Percentiles rank a stretch among this genome's conserved stretches.
Conservation (phyloP, 257 asterid species). For the Solanum phureja region DNA sequence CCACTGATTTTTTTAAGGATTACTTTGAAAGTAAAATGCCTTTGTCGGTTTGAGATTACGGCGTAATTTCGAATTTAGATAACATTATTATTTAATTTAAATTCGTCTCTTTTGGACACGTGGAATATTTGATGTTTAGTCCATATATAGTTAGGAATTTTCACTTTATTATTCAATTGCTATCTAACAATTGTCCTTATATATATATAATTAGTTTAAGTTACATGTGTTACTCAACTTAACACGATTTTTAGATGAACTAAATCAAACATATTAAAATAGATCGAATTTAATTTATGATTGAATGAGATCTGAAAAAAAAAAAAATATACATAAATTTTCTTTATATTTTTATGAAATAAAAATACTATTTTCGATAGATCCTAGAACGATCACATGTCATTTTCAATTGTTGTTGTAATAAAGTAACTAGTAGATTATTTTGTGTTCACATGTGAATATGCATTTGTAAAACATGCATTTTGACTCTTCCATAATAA, state of each 20-base stretch:
- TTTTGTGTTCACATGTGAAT: not conserved
- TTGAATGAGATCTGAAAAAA: not conserved
- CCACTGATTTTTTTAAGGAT: not conserved
- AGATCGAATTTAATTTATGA: not conserved
- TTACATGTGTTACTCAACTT: not conserved
- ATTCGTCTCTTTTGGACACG: too few relatives aligned
- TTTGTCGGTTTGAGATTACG: not conserved
- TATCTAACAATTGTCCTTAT: too few relatives aligned
- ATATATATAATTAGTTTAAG: too few relatives aligned
- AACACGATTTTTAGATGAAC: not conserved
- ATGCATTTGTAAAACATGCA: not conserved
- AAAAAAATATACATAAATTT: not conserved
- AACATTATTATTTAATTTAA: not conserved
- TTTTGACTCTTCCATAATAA: not conserved
- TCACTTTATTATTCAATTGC: too few relatives aligned
- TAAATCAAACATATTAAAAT: not conserved
- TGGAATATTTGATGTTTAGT: too few relatives aligned
- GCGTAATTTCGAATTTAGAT: not conserved
- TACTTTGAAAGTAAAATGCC: not conserved
- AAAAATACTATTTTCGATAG: not conserved
- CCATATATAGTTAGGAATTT: too few relatives aligned
- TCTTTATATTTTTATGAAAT: not conserved
- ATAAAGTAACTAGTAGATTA: not conserved
- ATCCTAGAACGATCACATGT: not conserved
- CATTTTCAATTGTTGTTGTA: not conserved